Conservation (phyloP, 1,284 basidiomycete genomes). For the Leccinum pachyderme region DNA sequence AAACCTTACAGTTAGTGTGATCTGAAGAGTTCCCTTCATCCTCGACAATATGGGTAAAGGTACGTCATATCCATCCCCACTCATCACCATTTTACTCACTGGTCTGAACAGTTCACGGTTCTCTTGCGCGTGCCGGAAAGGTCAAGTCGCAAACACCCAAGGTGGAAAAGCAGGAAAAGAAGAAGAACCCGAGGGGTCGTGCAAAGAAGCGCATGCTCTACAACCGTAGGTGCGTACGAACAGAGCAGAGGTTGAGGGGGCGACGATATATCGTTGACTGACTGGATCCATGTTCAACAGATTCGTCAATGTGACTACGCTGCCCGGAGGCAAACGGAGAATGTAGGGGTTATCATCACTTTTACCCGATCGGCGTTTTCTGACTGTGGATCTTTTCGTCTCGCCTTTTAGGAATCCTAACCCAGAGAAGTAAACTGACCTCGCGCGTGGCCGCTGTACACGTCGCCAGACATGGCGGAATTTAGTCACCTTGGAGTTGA, state of each 20-base stretch:
- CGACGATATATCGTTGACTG: constrained; percentile 5
- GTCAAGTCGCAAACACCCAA: constrained; percentile 98
- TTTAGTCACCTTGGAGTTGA: constrained; percentile 8
- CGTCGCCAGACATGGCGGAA: constrained; percentile 14
- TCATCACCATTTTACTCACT: not conserved
- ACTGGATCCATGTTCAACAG: constrained; percentile 38
- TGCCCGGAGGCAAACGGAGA: constrained; percentile 91
- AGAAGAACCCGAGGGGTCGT: constrained; percentile 93
- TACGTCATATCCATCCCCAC: constrained; percentile 24
- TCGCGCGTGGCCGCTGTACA: constrained; percentile 8
- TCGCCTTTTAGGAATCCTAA: constrained; percentile 67
- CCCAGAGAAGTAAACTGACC: constrained; percentile 68
- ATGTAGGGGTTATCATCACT: constrained; percentile 66
- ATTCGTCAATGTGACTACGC: constrained; percentile 93
- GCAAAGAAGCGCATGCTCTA: constrained; percentile 96
- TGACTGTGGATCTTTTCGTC: constrained; percentile 44
- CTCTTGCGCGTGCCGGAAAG: constrained; percentile 99
- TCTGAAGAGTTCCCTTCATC: constrained; percentile 27
- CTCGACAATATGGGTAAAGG: constrained; percentile 69
- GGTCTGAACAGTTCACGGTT: constrained; percentile 85
- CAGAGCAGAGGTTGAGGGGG: not conserved
- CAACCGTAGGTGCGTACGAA: constrained; percentile 77
- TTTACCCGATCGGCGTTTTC: constrained; percentile 36
- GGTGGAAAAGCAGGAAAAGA: constrained; percentile 98
- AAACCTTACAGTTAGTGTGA: not conserved